Conservation (phyloP, 2,329 filamentous ascomycete species). For the Coniochaeta ligniaria region DNA sequence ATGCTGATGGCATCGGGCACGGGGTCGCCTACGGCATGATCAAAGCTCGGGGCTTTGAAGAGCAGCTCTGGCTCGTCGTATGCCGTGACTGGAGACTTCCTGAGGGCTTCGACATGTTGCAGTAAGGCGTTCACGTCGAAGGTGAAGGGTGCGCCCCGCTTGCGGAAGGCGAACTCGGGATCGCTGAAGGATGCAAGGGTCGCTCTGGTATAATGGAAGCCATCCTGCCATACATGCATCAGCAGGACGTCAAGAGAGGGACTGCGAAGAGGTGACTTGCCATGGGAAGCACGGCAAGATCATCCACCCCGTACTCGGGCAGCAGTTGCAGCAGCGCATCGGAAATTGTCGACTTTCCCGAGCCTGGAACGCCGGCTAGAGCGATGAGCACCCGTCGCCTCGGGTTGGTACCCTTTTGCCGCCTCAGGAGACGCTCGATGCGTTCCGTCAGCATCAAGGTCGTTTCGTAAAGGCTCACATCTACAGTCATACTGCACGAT, state of each 20-base stretch:
- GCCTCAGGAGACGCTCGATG: constrained; percentile 4
- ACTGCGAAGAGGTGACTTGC: constrained; percentile 6
- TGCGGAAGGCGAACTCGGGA: constrained; percentile 15
- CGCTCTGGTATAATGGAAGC: constrained; percentile 20
- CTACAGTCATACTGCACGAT: not conserved
- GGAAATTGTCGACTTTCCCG: constrained; percentile 20
- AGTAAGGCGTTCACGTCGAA: constrained; percentile 19
- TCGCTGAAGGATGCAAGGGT: constrained; percentile 12
- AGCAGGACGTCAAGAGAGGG: not conserved
- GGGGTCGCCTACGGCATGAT: constrained; percentile 42
- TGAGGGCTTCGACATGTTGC: constrained; percentile 12
- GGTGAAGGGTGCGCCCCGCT: constrained; percentile 23
- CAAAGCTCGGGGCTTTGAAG: constrained; percentile 34
- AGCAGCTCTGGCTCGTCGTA: constrained; percentile 8
- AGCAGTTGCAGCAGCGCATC: constrained; percentile 13
- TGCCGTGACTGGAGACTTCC: constrained; percentile 14
- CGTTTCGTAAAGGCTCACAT: not conserved
- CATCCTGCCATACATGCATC: constrained; percentile 14
- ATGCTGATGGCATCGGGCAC: constrained; percentile 17
- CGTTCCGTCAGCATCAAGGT: constrained; percentile 4
- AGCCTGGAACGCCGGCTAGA: constrained; percentile 23
- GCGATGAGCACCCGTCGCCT: constrained; percentile 17
- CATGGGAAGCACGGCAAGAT: constrained; percentile 18
- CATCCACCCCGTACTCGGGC: constrained; percentile 5
- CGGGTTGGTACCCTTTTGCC: not conserved